Percentiles rank a stretch among this genome's conserved stretches.
Conservation (phyloP, 345 rosid species). For the Salix viminalis region DNA sequence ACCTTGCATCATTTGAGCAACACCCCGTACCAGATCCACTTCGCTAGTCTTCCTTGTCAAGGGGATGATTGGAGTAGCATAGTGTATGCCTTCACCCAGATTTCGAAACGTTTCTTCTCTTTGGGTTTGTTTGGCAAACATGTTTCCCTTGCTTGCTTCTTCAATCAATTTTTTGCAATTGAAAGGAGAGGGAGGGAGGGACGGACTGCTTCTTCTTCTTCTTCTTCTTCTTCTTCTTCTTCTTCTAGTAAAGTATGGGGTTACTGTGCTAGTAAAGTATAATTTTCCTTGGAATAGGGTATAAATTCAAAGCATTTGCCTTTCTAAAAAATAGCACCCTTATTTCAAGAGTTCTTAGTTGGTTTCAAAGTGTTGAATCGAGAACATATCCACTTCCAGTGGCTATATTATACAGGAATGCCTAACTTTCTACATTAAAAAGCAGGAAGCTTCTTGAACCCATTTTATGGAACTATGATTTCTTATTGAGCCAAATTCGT, state of each 20-base stretch:
- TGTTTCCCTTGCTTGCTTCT: background rate
- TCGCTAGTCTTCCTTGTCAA: conserved; percentile 16
- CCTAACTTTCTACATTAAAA: conserved; percentile 58
- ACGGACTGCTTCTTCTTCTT: too few species aligned
- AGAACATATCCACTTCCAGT: conserved; percentile 63
- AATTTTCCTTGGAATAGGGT: too few species aligned
- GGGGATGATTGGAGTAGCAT: conserved; percentile 27
- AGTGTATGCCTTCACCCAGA: conserved; percentile 25
- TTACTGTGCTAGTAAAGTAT: too few species aligned
- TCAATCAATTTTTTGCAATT: too few species aligned
- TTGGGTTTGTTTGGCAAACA: conserved; percentile 13
- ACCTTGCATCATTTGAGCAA: conserved; percentile 75
- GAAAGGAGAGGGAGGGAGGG: too few species aligned
- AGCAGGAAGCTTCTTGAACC: conserved; percentile 58
- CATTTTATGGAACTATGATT: conserved; percentile 6
- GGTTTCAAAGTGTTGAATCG: conserved; percentile 64
- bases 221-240: too few species aligned
- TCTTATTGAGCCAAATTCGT: background rate
- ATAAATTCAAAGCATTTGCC: conserved; percentile 44
- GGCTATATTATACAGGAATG: conserved; percentile 84
- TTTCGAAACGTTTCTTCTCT: background rate
- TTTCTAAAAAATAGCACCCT: conserved; percentile 87
- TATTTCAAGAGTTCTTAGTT: conserved; percentile 63
- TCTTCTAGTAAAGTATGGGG: too few species aligned
- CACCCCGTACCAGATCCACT: conserved; percentile 47